Base-by-base conservation (phyloP, 768 basidiomycete species). In the Xerocomus potaroensis region DNA sequence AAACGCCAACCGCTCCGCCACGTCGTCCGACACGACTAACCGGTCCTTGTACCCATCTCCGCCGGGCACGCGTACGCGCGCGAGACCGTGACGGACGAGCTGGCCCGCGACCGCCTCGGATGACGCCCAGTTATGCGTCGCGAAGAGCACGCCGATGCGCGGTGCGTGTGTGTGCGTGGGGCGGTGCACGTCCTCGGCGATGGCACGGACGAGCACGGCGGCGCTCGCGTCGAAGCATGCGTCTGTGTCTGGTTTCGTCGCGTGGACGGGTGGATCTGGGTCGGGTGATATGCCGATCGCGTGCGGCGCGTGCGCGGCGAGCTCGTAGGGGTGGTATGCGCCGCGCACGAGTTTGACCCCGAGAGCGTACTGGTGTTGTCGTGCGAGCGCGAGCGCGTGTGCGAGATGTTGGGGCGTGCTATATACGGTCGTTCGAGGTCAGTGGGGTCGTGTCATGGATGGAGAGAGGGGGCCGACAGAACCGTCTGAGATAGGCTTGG, bases 311-410 rank as follows among this genome's bases (percentile, higher is more conserved):
- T 62, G 74, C 2, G 80, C 80, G 5, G 74, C 68, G 22, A 77
- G 51, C 59, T 96, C 93, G 47, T 87, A 78, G 0, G 80, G 74
- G 58, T 93, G 90, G 65, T 97, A 97, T 3, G 93, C 93, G 0
- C 93, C 93, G 19, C 93, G 81, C 24, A 96, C 93, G 39, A 97
- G 84, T 66, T 96, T 97, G 45, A 91, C 81, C 9, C 93, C 93
- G 0, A 95, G 75, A 0, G 86, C 73, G 60, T 89, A 95, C 30
- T 78, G 73, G 51, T 83, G 72, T 41, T 62, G 63, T 50, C 77
- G 72, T 4, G 93, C 87, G 41, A 88, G 84, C 12, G 66, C 67
- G 36, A 94, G 68, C 30, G 81, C 77, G 16, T 79, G 79, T 0
- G 67, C 67, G 4, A 96, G 76, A 54, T 91, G 82, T n/a, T 67